A percentile compares a stretch with the other conserved stretches of the same genome.
Evolutionary conservation across 306 rosid species (phyloP).

Genomic region (Quercus glauca): DNA sequence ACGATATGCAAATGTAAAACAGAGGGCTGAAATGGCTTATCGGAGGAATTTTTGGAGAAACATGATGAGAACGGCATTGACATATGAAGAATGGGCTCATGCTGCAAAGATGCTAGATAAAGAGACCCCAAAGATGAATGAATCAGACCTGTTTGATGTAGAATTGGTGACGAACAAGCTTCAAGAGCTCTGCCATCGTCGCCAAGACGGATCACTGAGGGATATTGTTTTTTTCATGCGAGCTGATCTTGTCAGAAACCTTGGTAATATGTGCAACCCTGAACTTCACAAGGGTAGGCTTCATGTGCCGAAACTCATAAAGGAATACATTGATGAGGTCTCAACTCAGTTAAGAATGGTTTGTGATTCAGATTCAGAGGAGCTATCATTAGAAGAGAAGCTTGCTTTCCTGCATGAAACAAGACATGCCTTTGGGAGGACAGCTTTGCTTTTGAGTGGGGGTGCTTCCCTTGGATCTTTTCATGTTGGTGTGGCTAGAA

Average conservation of each 20-base stretch:
- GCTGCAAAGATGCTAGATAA: conserved; percentile 98
- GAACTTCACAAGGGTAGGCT: conserved; percentile 90
- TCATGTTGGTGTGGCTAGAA: conserved; percentile 85
- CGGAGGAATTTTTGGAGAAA: conserved; percentile 95
- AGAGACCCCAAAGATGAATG: conserved; percentile 82
- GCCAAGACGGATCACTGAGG: conserved; percentile 75
- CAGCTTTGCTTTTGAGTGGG: conserved; percentile 93
- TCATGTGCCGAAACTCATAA: conserved; percentile 79
- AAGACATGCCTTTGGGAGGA: conserved; percentile 94
- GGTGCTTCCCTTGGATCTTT: conserved; percentile 98
- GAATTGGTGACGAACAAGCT: conserved; percentile 83
- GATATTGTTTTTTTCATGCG: conserved; percentile 93
- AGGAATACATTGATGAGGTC: conserved; percentile 88
- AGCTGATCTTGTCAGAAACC: conserved; percentile 88
- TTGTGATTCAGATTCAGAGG: conserved; percentile 84
- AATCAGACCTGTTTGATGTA: conserved; percentile 74
- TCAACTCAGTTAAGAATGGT: conserved; percentile 88
- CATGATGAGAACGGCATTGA: conserved; percentile 89
- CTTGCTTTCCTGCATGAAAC: conserved; percentile 95
- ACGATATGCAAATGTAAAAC: conserved; percentile 76
- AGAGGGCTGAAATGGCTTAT: conserved; percentile 82
- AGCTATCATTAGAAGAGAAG: conserved; percentile 77
- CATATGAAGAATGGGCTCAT: conserved; percentile 99
- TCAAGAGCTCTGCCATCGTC: conserved; percentile 81
- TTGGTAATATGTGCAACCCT: conserved; percentile 93